Percentiles rank a stretch among this genome's conserved stretches.
Conservation (phyloP, 148 eudicot genomes). For the Nepenthes gracilis region DNA sequence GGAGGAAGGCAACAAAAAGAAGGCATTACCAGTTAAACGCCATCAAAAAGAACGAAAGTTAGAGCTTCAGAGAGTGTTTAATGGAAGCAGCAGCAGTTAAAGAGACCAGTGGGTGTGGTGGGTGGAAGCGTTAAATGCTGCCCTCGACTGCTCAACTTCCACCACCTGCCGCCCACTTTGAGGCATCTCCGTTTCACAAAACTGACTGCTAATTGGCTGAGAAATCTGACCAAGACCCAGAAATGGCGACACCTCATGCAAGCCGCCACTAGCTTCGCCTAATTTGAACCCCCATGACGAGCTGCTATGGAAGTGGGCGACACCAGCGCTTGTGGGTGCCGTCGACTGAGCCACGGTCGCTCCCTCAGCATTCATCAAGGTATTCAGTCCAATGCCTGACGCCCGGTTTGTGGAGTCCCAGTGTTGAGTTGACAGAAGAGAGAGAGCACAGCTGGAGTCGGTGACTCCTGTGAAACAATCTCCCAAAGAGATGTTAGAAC, state of each 20-base stretch:
- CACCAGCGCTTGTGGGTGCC: conserved; percentile 20
- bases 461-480: conserved; percentile 47
- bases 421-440: conserved; percentile 98
- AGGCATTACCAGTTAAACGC: too few relatives aligned
- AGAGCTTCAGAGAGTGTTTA: too few relatives aligned
- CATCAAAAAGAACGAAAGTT: too few relatives aligned
- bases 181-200: conserved; percentile 36
- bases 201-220: conserved; percentile 22
- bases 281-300: conserved; percentile 44
- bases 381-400: conserved; percentile 27
- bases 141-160: conserved; percentile 39
- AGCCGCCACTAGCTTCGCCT: conserved; percentile 17
- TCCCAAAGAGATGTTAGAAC: conserved; percentile 33
- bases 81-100: conserved; percentile 9
- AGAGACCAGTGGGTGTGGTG: conserved; percentile 58
- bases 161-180: conserved; percentile 38
- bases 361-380: conserved; percentile 29
- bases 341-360: conserved; percentile 32
- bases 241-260: conserved; percentile 23
- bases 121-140: conserved; percentile 33
- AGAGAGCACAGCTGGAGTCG: conserved; percentile 87
- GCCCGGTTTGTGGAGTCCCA: conserved; percentile 53
- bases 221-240: conserved; percentile 45
- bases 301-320: conserved; percentile 24
- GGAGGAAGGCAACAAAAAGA: too few relatives aligned